A percentile compares a stretch with the other conserved stretches of the same genome.
Evolutionary conservation across 164 flowering plant genomes (phyloP).

Genomic region (Vitis rotundifolia): DNA sequence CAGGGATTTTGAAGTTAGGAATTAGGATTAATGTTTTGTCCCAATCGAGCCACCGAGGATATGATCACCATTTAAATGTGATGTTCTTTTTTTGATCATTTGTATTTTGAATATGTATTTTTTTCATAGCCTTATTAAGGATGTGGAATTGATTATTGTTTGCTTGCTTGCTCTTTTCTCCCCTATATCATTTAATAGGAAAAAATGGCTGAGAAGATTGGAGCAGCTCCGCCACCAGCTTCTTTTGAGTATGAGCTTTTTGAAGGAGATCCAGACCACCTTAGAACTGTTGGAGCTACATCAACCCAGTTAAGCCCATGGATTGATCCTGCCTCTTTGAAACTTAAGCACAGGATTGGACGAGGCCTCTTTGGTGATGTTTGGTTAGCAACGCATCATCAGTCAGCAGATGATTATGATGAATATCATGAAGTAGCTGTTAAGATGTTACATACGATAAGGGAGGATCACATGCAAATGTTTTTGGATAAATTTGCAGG

Average conservation of each 20-base stretch:
- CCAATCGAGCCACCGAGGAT: too few species aligned
- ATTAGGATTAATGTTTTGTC: not conserved
- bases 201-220: conserved; percentile 64
- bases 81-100: not conserved
- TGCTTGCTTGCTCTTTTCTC: not conserved
- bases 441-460: conserved; percentile 70
- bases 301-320: conserved; percentile 50
- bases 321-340: conserved; percentile 69
- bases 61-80: not conserved
- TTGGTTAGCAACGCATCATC: conserved; percentile 91
- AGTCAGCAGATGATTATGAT: conserved; percentile 62
- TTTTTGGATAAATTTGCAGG: conserved; percentile 56
- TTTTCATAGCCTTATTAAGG: not conserved
- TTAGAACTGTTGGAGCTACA: conserved; percentile 60
- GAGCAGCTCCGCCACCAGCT: conserved; percentile 24
- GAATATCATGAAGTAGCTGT: conserved; percentile 85
- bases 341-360: conserved; percentile 82
- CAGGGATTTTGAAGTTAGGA: not conserved
- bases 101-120: not conserved
- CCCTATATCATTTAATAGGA: too few species aligned
- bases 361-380: conserved; percentile 88
- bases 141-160: not conserved
- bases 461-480: conserved; percentile 48
- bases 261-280: conserved; percentile 61
- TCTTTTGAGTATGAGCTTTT: conserved; percentile 69